Evolutionary conservation across 805 yeast genomes (phyloP), one percentile per base, ranked within the genome.

Genomic region (Wickerhamomyces bovis): DNA sequence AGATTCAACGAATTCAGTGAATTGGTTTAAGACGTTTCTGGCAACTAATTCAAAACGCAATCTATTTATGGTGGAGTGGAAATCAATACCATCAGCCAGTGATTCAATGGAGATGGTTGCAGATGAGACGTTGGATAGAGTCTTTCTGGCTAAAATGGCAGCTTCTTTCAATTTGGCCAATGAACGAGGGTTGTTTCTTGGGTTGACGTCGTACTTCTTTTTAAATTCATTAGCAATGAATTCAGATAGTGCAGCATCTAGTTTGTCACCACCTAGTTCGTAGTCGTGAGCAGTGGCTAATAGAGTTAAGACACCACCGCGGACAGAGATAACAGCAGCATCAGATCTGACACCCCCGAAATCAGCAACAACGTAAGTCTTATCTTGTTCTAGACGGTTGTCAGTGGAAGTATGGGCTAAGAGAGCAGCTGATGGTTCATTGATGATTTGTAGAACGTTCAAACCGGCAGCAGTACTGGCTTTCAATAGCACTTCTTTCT

Each of bases 311-410:
- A 94, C 79, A 61, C 99, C 99, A 53, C 96, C 96, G 73, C 97
- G 83, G 45, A 84, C 86, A 38, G 97, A 82, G 59, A 94, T 73
- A 44, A 94, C 90, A 49, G 98, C 96, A 52, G 90, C 97, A 64
- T 94, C 98, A 38, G 96, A 83, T 70, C 98, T 80, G 57, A 89
- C 77, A 63, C 96, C 97, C 66, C 99, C 99, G 61, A 94, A 87
- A 69, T 94, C 99, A 46, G 95, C 95, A 56, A 94, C 97, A 43
- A 89, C 95, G 61, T 83, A 83, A 50, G 87, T 68, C 73, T 84
- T 84, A 69, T 89, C 95, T 55, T 79, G 69, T 46, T 53, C 49
- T 30, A 63, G 51, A 43, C 60, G 56, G 47, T 59, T 54, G 38
- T 68, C 76, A 46, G 73, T 66, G 33, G 70, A 61, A 38, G 77